A percentile compares a stretch with the other conserved stretches of the same genome.
Evolutionary conservation across 768 basidiomycete genomes (phyloP).

Genomic region (Tulasnella sp.): DNA sequence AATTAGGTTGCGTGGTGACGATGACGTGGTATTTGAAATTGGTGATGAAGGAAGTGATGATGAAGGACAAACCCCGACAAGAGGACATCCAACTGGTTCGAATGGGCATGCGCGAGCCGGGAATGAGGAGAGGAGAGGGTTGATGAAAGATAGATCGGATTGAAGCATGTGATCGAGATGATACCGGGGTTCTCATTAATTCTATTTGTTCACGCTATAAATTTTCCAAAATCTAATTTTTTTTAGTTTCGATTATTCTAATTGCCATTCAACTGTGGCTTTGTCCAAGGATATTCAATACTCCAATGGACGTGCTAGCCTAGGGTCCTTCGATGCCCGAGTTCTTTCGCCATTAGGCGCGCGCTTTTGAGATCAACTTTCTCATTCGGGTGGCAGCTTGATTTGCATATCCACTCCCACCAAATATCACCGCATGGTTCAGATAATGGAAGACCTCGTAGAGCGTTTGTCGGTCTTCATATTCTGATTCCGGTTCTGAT

Average conservation of each 20-base stretch:
- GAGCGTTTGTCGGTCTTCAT: slow-evolving; percentile 48
- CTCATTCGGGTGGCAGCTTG: slow-evolving; percentile 14
- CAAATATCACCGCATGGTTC: slow-evolving; percentile 69
- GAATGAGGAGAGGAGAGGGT: slow-evolving; percentile 3
- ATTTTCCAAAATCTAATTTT: not conserved
- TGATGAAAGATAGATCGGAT: slow-evolving; percentile 6
- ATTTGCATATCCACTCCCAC: slow-evolving; percentile 36
- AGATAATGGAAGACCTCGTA: slow-evolving; percentile 73
- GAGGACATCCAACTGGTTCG: too few relatives aligned
- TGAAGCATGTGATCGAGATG: not conserved
- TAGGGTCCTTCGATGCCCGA: too few relatives aligned
- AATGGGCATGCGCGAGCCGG: too few relatives aligned
- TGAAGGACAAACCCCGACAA: slow-evolving; percentile 49
- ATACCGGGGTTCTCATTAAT: not conserved
- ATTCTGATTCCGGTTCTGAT: slow-evolving; percentile 51
- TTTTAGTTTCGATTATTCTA: not conserved
- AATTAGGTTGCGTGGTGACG: slow-evolving; percentile 28
- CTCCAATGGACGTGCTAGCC: too few relatives aligned
- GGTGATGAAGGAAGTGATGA: slow-evolving; percentile 63
- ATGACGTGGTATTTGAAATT: slow-evolving; percentile 74
- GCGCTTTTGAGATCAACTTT: slow-evolving; percentile 6
- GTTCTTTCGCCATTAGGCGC: too few relatives aligned
- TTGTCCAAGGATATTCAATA: too few relatives aligned
- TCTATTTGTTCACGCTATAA: not conserved
- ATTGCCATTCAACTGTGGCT: too few relatives aligned